Percentiles rank a stretch among this genome's conserved stretches.
These are phyloP conservation scores for Onygena corvina DNA, from an alignment of 2,329 filamentous ascomycete genomes.

Conservation along the genomic window DNA sequence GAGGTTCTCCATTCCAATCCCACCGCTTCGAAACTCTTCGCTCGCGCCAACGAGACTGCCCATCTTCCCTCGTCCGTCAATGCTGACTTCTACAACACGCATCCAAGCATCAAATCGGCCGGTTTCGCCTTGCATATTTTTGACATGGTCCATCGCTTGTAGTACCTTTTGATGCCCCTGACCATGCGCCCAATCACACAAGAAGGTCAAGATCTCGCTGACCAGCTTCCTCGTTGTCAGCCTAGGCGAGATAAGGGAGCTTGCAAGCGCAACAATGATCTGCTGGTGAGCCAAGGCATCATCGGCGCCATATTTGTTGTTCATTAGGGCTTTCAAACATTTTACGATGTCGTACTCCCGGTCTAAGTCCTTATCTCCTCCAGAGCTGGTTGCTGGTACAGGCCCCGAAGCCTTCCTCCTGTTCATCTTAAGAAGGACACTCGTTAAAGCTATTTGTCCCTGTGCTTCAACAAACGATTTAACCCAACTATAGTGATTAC, in stretches of 20 bases:
- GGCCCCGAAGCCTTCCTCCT: constrained; percentile 67
- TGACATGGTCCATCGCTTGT: constrained; percentile 84
- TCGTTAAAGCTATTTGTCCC: constrained; percentile 89
- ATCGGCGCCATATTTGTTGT: constrained; percentile 98
- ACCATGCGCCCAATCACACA: constrained; percentile 86
- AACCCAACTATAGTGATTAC: constrained; percentile 57
- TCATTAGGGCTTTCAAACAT: constrained; percentile 93
- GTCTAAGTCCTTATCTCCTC: constrained; percentile 68
- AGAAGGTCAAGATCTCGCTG: constrained; percentile 88
- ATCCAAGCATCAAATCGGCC: constrained; percentile 97
- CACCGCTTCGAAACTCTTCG: constrained; percentile 88
- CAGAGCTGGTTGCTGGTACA: constrained; percentile 46
- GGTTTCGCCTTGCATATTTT: constrained; percentile 76
- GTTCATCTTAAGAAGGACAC: constrained; percentile 86
- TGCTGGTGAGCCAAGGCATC: constrained; percentile 85
- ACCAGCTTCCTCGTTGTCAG: constrained; percentile 87
- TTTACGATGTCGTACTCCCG: constrained; percentile 96
- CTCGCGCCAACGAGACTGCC: constrained; percentile 92
- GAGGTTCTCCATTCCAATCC: constrained; percentile 96
- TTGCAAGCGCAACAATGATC: constrained; percentile 76
- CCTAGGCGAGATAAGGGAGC: constrained; percentile 74
- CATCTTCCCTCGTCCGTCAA: constrained; percentile 97
- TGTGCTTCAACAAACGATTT: constrained; percentile 94
- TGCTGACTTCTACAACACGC: constrained; percentile 91
- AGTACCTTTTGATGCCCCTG: constrained; percentile 88